These are phyloP conservation scores for Phytomonas francai DNA, from an alignment of 208 protist species.

Conservation along the genomic window DNA sequence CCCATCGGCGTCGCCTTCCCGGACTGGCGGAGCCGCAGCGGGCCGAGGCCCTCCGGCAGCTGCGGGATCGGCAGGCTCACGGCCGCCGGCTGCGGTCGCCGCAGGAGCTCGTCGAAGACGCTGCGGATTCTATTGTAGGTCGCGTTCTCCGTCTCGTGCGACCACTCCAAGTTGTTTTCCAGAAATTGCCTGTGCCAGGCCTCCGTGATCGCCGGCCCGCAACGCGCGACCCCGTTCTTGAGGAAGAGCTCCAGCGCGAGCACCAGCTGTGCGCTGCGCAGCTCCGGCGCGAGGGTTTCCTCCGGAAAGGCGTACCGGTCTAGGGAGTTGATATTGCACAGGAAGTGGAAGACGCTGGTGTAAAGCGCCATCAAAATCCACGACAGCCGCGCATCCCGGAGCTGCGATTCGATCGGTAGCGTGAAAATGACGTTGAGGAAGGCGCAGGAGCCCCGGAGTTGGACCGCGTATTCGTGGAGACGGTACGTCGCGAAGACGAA, in stretches of 20 bases:
- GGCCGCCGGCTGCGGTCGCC: constrained; percentile 19
- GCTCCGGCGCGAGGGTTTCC: constrained; percentile 54
- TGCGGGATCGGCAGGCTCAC: constrained; percentile 15
- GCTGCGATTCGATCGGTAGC: constrained; percentile 53
- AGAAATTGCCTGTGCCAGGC: constrained; percentile 80
- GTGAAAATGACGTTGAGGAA: constrained; percentile 81
- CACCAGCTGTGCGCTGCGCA: constrained; percentile 37
- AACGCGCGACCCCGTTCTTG: constrained; percentile 53
- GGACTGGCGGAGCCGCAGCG: constrained; percentile 54
- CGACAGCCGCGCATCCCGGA: constrained; percentile 37
- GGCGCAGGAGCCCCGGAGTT: constrained; percentile 64
- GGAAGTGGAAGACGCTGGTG: constrained; percentile 80
- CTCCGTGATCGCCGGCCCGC: constrained; percentile 53
- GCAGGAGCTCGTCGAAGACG: constrained; percentile 41
- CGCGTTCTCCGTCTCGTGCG: constrained; percentile 47
- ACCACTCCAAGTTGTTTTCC: constrained; percentile 26
- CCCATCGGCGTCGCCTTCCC: constrained; percentile 14
- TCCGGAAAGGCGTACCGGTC: constrained; percentile 24
- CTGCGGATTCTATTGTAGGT: constrained; percentile 64
- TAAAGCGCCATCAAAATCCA: constrained; percentile 74
- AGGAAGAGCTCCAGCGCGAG: constrained; percentile 57
- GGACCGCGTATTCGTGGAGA: constrained; percentile 47
- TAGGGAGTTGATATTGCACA: constrained; percentile 85
- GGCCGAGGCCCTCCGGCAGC: constrained; percentile 32
- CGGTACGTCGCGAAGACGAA: constrained; percentile 79